phyloP scores from a whole-genome alignment of 352 stramenopile species.

The Lagenidium giganteum region DNA sequence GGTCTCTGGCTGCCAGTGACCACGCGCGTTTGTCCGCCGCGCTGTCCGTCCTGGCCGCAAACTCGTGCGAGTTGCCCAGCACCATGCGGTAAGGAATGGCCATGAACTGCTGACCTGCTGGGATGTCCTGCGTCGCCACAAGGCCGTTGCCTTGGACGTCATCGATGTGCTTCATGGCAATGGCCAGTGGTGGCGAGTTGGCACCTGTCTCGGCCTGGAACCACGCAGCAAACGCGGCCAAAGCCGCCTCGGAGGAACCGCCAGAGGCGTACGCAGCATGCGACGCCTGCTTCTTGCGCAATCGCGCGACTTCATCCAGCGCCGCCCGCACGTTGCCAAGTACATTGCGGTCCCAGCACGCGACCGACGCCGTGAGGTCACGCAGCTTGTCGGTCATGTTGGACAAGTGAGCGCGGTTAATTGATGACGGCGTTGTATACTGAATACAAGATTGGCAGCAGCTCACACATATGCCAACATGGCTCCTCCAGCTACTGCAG shows the following conservation, averaged over 20 bases:
- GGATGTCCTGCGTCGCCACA: slow-evolving; percentile 17
- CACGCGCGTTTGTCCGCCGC: slow-evolving; percentile 10
- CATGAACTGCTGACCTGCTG: slow-evolving; percentile 23
- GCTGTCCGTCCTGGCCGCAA: slow-evolving; percentile 18
- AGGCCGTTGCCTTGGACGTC: slow-evolving; percentile 26
- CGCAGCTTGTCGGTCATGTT: slow-evolving; percentile 17
- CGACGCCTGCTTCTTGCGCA: slow-evolving; percentile 16
- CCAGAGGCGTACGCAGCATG: slow-evolving; percentile 15
- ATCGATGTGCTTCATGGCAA: slow-evolving; percentile 20
- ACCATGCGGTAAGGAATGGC: slow-evolving; percentile 28
- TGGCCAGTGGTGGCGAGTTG: background rate
- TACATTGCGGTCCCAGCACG: slow-evolving; percentile 26
- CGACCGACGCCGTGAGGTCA: slow-evolving; percentile 24
- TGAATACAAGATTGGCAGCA: too few relatives aligned
- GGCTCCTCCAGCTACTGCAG: too few relatives aligned
- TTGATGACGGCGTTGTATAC: too few relatives aligned
- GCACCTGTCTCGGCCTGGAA: slow-evolving; percentile 16
- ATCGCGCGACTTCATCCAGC: slow-evolving; percentile 21
- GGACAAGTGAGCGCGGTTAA: too few relatives aligned
- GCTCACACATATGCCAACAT: too few relatives aligned
- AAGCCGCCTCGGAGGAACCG: slow-evolving; percentile 6
- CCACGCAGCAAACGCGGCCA: slow-evolving; percentile 26
- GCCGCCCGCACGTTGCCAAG: slow-evolving; percentile 20
- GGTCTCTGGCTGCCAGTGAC: slow-evolving; percentile 23
- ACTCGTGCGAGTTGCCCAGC: too few relatives aligned